These are phyloP conservation scores for Xylaria acuta DNA, from an alignment of 495 filamentous ascomycete genomes.

Conservation along the genomic window DNA sequence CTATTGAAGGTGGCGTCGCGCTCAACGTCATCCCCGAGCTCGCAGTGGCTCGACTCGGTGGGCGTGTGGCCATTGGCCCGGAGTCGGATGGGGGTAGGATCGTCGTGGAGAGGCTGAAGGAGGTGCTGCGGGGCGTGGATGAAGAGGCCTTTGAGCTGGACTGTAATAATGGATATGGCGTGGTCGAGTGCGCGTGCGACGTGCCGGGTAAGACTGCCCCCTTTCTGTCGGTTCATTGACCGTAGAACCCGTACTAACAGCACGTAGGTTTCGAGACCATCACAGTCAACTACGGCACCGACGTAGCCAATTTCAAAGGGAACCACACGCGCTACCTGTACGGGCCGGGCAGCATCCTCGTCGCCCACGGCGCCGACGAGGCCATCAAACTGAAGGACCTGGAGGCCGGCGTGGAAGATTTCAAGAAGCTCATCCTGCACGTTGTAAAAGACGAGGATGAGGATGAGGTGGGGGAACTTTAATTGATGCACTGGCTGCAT, in stretches of 20 bases:
- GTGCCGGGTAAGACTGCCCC: slow-evolving; percentile 62
- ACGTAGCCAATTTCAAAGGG: slow-evolving; percentile 77
- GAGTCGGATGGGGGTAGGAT: slow-evolving; percentile 59
- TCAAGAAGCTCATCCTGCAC: slow-evolving; percentile 72
- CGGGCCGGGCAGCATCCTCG: slow-evolving; percentile 85
- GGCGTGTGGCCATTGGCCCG: slow-evolving; percentile 77
- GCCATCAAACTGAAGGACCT: slow-evolving; percentile 72
- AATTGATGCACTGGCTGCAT: neutral
- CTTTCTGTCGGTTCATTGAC: neutral
- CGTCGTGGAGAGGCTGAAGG: slow-evolving; percentile 60
- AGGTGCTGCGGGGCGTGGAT: slow-evolving; percentile 63
- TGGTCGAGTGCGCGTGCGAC: slow-evolving; percentile 78
- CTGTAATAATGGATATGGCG: slow-evolving; percentile 68
- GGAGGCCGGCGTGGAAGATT: slow-evolving; percentile 71
- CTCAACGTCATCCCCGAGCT: slow-evolving; percentile 82
- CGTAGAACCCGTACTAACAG: neutral
- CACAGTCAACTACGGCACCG: slow-evolving; percentile 90
- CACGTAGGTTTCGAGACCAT: slow-evolving; percentile 71
- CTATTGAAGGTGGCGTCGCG: slow-evolving; percentile 81
- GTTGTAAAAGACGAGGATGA: slow-evolving; percentile 44
- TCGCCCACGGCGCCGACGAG: slow-evolving; percentile 89
- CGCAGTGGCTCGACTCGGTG: slow-evolving; percentile 69
- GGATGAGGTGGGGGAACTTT: slow-evolving; percentile 23
- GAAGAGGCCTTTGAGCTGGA: slow-evolving; percentile 65
- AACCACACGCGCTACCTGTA: slow-evolving; percentile 85